Evolutionary conservation across 2,329 filamentous ascomycete species (phyloP).

Genomic region (Aspergillus aculeatus): DNA sequence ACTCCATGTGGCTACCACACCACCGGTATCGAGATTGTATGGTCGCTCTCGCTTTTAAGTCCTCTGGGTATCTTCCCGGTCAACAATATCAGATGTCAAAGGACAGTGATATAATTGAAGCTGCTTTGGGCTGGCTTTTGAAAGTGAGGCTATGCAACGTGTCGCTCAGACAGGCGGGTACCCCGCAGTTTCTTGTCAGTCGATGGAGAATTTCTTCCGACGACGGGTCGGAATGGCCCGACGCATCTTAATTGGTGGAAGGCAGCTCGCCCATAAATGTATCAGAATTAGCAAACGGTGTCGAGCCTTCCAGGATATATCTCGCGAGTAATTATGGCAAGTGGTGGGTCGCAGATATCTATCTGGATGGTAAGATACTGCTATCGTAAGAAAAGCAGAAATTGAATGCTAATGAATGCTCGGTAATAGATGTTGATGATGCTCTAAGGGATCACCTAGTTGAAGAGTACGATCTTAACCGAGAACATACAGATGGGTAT

Average conservation of each 20-base stretch:
- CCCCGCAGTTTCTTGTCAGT: neutral
- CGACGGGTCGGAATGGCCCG: neutral
- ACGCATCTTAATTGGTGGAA: neutral
- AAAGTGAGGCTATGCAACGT: neutral
- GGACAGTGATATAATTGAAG: neutral
- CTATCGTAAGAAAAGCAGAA: too few species aligned
- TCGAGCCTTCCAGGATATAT: neutral
- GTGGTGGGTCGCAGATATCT: constrained; percentile 34
- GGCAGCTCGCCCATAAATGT: neutral
- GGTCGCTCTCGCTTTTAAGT: neutral
- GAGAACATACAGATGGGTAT: neutral
- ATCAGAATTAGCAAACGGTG: neutral
- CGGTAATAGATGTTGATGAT: too few species aligned
- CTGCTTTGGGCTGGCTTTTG: neutral
- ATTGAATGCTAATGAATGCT: too few species aligned
- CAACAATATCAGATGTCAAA: neutral
- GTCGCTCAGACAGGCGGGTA: neutral
- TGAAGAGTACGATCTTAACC: neutral
- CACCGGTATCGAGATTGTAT: neutral
- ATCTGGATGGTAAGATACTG: constrained; percentile 21
- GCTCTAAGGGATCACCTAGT: neutral
- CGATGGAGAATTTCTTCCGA: neutral
- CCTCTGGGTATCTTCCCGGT: neutral
- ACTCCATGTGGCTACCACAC: neutral
- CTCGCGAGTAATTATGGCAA: neutral